Conservation (phyloP, 257 asterid species). For the Scutellaria galericulata region DNA sequence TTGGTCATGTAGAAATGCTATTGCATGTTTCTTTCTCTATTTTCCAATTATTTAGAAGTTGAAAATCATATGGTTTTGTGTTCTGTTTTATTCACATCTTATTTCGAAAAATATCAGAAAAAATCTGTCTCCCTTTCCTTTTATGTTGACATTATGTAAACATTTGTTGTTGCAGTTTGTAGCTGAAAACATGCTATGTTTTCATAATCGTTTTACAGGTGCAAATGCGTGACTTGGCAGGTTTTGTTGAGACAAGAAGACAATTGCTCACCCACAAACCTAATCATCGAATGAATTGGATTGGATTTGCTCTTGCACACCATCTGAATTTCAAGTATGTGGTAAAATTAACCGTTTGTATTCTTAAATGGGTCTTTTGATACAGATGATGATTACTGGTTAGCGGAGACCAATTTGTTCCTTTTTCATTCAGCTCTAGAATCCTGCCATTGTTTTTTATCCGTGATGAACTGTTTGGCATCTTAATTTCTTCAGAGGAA, state of each 20-base stretch:
- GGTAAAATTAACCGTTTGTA: not conserved
- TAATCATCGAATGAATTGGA: slow-evolving; percentile 99
- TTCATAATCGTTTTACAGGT: slow-evolving; percentile 60
- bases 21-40: too few species aligned
- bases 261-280: slow-evolving; percentile 92
- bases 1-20: too few species aligned
- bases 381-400: not conserved
- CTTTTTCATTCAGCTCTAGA: too few species aligned
- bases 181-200: slow-evolving; percentile 30
- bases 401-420: slow-evolving; percentile 20
- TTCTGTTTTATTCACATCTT: too few species aligned
- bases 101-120: too few species aligned
- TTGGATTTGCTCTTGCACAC: slow-evolving; percentile 96
- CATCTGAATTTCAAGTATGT: slow-evolving; percentile 86
- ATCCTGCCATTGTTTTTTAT: too few species aligned
- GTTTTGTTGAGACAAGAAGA: slow-evolving; percentile 97
- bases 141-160: not conserved
- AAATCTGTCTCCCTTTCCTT: too few species aligned
- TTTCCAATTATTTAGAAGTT: too few species aligned
- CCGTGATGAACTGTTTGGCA: too few species aligned
- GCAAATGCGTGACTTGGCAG: slow-evolving; percentile 98
- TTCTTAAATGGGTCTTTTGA: too few species aligned
- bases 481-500: too few species aligned
- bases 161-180: slow-evolving; percentile 7
- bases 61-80: too few species aligned